phyloP scores from a whole-genome alignment of 2,329 filamentous ascomycete genomes.

The Penicillium sp. region DNA sequence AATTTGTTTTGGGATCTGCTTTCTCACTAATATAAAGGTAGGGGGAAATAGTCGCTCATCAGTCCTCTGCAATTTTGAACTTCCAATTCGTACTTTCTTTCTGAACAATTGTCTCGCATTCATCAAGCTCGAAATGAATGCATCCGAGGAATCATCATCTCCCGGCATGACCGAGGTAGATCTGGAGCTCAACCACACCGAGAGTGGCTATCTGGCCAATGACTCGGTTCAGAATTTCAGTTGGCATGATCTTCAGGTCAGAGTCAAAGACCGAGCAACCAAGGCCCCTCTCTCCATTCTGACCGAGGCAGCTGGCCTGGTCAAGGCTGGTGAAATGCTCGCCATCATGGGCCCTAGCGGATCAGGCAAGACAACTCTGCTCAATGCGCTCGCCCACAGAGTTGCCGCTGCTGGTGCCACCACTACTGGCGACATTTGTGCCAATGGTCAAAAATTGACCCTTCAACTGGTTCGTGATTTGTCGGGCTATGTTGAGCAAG shows the following conservation, averaged over 20 bases:
- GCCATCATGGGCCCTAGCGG: no score
- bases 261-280: neutral
- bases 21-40: neutral
- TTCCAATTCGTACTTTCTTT: neutral
- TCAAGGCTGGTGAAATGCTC: neutral
- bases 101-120: neutral
- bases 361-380: constrained; percentile 75
- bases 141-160: neutral
- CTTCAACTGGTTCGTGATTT: constrained; percentile 35
- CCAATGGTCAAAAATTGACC: constrained; percentile 47
- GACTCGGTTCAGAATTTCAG: neutral
- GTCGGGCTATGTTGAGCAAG: constrained; percentile 81
- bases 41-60: neutral
- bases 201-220: neutral
- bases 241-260: neutral
- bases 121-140: neutral
- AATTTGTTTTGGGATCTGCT: neutral
- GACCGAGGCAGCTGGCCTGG: neutral
- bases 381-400: constrained; percentile 75
- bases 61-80: neutral
- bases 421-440: neutral
- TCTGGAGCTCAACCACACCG: neutral
- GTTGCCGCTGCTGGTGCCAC: constrained; percentile 55
- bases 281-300: neutral
- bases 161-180: neutral